Percentiles rank a stretch among this genome's conserved stretches.
phyloP scores from a whole-genome alignment of 2,329 filamentous ascomycete genomes.

The Sclerotinia borealis region DNA sequence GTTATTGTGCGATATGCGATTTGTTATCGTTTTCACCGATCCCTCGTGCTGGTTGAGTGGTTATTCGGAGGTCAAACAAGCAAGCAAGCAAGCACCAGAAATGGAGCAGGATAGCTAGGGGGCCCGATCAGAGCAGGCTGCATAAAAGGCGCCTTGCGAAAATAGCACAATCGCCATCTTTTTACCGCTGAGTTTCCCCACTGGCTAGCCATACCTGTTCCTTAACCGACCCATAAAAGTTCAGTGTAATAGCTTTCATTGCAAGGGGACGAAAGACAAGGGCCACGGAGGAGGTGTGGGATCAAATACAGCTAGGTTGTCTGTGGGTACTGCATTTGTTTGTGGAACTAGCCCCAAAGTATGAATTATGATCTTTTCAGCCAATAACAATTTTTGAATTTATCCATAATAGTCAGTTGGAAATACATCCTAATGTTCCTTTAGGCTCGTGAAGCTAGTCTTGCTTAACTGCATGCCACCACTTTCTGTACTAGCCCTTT shows the following conservation, averaged over 20 bases:
- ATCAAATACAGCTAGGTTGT: background rate
- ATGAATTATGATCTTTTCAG: background rate
- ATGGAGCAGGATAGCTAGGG: slow-evolving; percentile 19
- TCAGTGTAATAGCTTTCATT: background rate
- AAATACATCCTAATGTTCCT: background rate
- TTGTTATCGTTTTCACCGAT: slow-evolving; percentile 2
- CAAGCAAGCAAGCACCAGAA: slow-evolving; percentile 19
- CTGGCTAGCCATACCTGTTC: slow-evolving; percentile 20
- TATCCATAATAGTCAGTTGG: background rate
- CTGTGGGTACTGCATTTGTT: background rate
- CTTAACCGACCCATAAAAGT: slow-evolving; percentile 13
- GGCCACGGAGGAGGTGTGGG: slow-evolving; percentile 4
- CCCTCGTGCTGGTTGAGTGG: slow-evolving; percentile 3
- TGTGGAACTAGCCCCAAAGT: background rate
- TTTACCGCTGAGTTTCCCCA: slow-evolving; percentile 16
- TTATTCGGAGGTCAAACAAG: slow-evolving; percentile 1
- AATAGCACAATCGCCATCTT: slow-evolving; percentile 25
- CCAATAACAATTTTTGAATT: background rate
- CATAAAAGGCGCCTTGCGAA: slow-evolving; percentile 32
- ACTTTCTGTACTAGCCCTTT: background rate
- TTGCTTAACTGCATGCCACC: background rate
- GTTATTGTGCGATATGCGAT: slow-evolving; percentile 6
- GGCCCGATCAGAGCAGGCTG: slow-evolving; percentile 27
- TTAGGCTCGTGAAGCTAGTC: slow-evolving; percentile 2
- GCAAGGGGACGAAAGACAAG: background rate